A percentile compares a stretch with the other conserved stretches of the same genome.
Conservation (phyloP, 176 grass and related monocot genomes). For the Hyparrhenia diplandra region DNA sequence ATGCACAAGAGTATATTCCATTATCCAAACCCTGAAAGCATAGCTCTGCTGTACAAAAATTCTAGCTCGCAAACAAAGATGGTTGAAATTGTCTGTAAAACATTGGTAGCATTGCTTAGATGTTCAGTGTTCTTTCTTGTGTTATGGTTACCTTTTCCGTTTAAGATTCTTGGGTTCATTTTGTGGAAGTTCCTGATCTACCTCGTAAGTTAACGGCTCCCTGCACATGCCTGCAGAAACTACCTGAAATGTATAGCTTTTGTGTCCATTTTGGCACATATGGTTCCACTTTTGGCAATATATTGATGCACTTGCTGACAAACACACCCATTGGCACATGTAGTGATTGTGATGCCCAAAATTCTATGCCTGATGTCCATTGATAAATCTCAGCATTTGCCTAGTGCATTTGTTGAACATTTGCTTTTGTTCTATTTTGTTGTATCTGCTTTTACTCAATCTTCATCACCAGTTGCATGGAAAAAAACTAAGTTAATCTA, state of each 20-base stretch:
- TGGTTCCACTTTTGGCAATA: neutral
- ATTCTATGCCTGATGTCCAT: neutral
- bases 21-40: neutral
- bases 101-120: neutral
- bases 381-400: neutral
- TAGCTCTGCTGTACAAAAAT: neutral
- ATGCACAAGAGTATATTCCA: neutral
- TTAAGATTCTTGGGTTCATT: neutral
- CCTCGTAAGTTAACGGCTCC: neutral
- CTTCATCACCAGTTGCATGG: neutral
- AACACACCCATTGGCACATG: neutral
- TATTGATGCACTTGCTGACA: neutral
- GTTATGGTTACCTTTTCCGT: neutral
- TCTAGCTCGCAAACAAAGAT: neutral
- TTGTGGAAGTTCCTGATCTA: neutral
- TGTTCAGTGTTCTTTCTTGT: neutral
- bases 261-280: neutral
- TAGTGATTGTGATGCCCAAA: neutral
- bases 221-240: neutral
- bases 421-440: neutral
- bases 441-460: conserved; percentile 1
- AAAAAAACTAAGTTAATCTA: neutral
- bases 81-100: neutral
- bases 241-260: neutral
- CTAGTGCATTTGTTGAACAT: neutral